phyloP scores from a whole-genome alignment of 176 grass and related monocot species.

The bread wheat (Triticum aestivum) region DNA sequence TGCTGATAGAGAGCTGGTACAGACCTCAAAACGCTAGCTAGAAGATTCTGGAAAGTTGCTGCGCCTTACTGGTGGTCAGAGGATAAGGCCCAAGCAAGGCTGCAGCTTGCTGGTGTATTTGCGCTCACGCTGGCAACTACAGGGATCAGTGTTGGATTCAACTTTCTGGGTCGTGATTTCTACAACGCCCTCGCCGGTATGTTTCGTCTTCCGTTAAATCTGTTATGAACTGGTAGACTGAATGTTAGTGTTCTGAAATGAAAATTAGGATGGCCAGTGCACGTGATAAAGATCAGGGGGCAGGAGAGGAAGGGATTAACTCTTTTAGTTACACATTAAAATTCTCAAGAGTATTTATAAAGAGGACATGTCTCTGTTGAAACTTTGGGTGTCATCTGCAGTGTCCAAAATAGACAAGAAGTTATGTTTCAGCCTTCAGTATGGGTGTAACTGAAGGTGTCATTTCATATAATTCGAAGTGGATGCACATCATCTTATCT shows the following conservation, averaged over 20 bases:
- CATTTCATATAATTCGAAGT: conserved; percentile 14
- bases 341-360: not conserved
- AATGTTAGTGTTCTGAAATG: not conserved
- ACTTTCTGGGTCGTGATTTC: conserved; percentile 91
- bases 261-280: not conserved
- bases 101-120: conserved; percentile 82
- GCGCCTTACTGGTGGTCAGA: conserved; percentile 93
- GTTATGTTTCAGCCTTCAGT: not conserved
- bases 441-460: not conserved
- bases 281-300: not conserved
- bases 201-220: conserved; percentile 10
- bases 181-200: conserved; percentile 94
- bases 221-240: not conserved
- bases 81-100: conserved; percentile 87
- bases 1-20: conserved; percentile 48
- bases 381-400: not conserved
- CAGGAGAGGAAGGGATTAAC: not conserved
- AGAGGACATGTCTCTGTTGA: not conserved
- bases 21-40: conserved; percentile 62
- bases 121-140: conserved; percentile 80
- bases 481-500: not conserved
- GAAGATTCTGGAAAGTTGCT: conserved; percentile 95
- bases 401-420: conserved; percentile 7
- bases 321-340: not conserved
- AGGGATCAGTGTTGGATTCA: conserved; percentile 95